These are phyloP conservation scores for Lactifluus pinguis DNA, from an alignment of 768 basidiomycete genomes.

Conservation along the genomic window DNA sequence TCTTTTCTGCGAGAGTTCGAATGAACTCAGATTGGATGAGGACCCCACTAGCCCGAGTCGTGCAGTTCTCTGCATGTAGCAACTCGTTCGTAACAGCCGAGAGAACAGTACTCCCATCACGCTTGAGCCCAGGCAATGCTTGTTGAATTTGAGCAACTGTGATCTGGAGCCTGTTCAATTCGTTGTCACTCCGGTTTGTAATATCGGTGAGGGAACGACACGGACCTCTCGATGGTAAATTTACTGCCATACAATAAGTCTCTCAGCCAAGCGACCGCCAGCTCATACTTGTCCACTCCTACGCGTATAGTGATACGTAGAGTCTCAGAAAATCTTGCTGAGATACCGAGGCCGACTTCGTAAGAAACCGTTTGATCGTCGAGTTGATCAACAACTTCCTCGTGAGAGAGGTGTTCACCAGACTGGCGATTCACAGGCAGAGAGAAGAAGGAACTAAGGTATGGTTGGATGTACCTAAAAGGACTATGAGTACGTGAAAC, in stretches of 20 bases:
- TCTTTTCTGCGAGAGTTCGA: conserved; percentile 58
- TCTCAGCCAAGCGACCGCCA: conserved; percentile 76
- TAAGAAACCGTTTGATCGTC: conserved; percentile 90
- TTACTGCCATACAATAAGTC: conserved; percentile 69
- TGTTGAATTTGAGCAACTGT: conserved; percentile 84
- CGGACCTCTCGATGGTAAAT: conserved; percentile 73
- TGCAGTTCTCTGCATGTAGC: conserved; percentile 60
- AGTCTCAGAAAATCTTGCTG: conserved; percentile 59
- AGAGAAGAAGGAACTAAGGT: conserved; percentile 80
- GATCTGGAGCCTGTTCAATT: conserved; percentile 58
- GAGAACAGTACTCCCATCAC: conserved; percentile 77
- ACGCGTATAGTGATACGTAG: conserved; percentile 77
- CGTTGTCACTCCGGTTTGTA: not conserved
- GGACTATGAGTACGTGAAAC: not conserved
- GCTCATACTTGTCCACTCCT: conserved; percentile 68
- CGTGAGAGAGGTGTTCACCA: conserved; percentile 68
- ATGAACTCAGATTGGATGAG: conserved; percentile 72
- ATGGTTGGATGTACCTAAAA: conserved; percentile 63
- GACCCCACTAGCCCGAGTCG: conserved; percentile 56
- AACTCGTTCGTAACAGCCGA: conserved; percentile 59
- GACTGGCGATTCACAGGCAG: conserved; percentile 65
- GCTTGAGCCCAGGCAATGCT: conserved; percentile 82
- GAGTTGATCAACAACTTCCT: conserved; percentile 84
- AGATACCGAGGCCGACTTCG: conserved; percentile 56
- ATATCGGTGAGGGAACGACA: not conserved